These are phyloP conservation scores for Nematocida sp. DNA, from an alignment of 371 early-diverging fungal species.

Conservation along the genomic window DNA sequence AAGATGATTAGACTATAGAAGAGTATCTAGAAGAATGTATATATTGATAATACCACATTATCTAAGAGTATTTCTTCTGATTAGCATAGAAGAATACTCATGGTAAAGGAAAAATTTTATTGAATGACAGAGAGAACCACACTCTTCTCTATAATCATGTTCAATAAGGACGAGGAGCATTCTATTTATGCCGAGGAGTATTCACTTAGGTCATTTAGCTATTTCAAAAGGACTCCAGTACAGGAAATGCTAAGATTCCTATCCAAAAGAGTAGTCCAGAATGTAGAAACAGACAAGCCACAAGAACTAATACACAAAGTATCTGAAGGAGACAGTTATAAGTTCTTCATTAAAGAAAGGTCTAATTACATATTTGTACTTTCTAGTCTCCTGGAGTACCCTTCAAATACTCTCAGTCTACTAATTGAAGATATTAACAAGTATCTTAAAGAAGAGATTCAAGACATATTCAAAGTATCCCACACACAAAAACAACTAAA, in stretches of 20 bases:
- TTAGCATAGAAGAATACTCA: background rate
- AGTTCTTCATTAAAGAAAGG: slow-evolving; percentile 52
- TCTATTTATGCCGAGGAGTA: slow-evolving; percentile 47
- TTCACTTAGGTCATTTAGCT: slow-evolving; percentile 44
- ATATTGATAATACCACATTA: background rate
- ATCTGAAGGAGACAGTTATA: slow-evolving; percentile 51
- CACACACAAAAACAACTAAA: background rate
- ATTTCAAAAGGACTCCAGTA: slow-evolving; percentile 52
- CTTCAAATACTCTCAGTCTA: slow-evolving; percentile 45
- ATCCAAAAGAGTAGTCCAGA: slow-evolving; percentile 45
- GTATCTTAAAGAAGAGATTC: background rate
- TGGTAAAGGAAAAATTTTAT: slow-evolving; percentile 24
- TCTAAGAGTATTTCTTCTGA: background rate
- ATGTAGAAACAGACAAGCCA: slow-evolving; percentile 47
- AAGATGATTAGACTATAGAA: too few relatives aligned
- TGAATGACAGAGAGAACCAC: background rate
- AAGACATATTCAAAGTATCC: background rate
- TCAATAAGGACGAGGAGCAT: slow-evolving; percentile 10
- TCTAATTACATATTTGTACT: slow-evolving; percentile 42
- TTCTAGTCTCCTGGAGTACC: slow-evolving; percentile 48
- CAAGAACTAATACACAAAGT: slow-evolving; percentile 56
- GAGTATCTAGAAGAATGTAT: too few relatives aligned
- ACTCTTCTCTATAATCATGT: slow-evolving; percentile 39
- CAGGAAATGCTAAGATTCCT: slow-evolving; percentile 53
- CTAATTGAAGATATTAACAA: slow-evolving; percentile 52